Evolutionary conservation across 495 filamentous ascomycete species (phyloP).

Genomic region (Aspergillus ostianus): DNA sequence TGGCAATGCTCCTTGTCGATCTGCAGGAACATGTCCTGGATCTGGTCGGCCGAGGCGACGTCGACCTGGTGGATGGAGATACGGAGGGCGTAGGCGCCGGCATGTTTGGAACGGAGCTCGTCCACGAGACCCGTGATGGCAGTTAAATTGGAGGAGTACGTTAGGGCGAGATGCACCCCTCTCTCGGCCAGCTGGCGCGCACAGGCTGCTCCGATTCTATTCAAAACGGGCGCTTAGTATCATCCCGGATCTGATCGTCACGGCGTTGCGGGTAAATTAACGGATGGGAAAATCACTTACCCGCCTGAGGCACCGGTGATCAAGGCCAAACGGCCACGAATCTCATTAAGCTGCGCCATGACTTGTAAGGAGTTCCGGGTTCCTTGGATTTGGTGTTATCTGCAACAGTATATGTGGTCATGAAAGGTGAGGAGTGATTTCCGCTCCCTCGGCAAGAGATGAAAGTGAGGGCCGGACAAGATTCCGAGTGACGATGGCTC

Average conservation of each 20-base stretch:
- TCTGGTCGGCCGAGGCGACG: slow-evolving; percentile 48
- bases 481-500: background rate
- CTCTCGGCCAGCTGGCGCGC: slow-evolving; percentile 53
- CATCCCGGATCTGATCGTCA: background rate
- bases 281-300: slow-evolving; percentile 33
- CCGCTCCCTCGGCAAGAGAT: slow-evolving; percentile 1
- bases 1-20: slow-evolving; percentile 53
- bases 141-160: slow-evolving; percentile 53
- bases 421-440: background rate
- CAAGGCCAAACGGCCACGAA: slow-evolving; percentile 58
- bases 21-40: slow-evolving; percentile 50
- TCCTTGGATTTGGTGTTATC: background rate
- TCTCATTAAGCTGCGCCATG: slow-evolving; percentile 41
- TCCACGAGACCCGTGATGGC: slow-evolving; percentile 44
- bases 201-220: slow-evolving; percentile 60
- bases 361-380: background rate
- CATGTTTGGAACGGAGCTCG: slow-evolving; percentile 34
- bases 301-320: slow-evolving; percentile 67
- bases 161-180: slow-evolving; percentile 58
- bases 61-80: slow-evolving; percentile 60
- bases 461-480: slow-evolving; percentile 6
- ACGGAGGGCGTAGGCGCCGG: slow-evolving; percentile 30
- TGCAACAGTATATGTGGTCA: background rate
- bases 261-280: background rate
- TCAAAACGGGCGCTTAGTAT: slow-evolving; percentile 2